A percentile compares a stretch with the other conserved stretches of the same genome.
Conservation (phyloP, 2,329 filamentous ascomycete genomes). For the Talaromyces funiculosus region DNA sequence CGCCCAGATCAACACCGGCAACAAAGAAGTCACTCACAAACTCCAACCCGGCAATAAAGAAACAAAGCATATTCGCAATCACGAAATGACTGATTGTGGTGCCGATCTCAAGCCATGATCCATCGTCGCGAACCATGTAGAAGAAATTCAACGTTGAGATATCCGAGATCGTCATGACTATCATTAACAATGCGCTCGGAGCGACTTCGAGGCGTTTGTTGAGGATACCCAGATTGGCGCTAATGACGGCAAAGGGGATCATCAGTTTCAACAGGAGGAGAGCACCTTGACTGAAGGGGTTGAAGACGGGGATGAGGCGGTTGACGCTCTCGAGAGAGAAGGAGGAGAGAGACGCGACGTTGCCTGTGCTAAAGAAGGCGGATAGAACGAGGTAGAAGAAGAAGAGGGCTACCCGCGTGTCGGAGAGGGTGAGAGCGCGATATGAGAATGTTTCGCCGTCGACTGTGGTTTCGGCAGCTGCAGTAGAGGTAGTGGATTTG, state of each 20-base stretch:
- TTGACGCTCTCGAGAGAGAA: constrained; percentile 89
- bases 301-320: constrained; percentile 84
- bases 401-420: constrained; percentile 83
- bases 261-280: constrained; percentile 84
- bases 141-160: constrained; percentile 94
- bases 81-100: constrained; percentile 94
- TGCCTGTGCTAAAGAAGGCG: constrained; percentile 94
- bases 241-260: constrained; percentile 88
- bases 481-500: neutral
- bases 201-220: constrained; percentile 79
- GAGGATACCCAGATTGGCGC: constrained; percentile 86
- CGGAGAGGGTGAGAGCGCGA: constrained; percentile 71
- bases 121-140: constrained; percentile 94
- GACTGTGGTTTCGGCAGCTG: constrained; percentile 24
- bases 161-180: constrained; percentile 87
- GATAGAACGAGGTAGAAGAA: constrained; percentile 93
- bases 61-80: constrained; percentile 81
- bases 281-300: constrained; percentile 84
- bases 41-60: constrained; percentile 86
- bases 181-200: constrained; percentile 85
- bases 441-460: constrained; percentile 36
- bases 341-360: constrained; percentile 86
- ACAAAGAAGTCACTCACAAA: constrained; percentile 79
- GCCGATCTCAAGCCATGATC: constrained; percentile 95
- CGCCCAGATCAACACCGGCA: constrained; percentile 61